These are phyloP conservation scores for Tuber calosporum DNA, from an alignment of 495 filamentous ascomycete species.

Conservation along the genomic window DNA sequence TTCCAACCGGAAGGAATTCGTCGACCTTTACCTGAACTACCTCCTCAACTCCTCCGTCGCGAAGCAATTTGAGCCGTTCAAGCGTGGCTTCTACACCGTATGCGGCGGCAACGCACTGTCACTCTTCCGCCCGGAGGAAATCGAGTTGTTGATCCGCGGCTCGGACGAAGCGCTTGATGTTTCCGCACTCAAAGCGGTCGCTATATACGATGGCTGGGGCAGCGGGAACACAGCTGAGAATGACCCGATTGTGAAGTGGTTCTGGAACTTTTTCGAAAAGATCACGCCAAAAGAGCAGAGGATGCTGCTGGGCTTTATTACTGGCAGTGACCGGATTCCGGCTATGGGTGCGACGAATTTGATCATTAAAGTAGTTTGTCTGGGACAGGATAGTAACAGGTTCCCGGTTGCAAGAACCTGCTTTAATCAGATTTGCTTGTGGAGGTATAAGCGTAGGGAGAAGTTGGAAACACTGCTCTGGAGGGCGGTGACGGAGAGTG, in stretches of 20 bases:
- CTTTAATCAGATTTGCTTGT: constrained; percentile 77
- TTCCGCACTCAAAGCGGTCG: constrained; percentile 64
- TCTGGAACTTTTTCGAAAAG: constrained; percentile 73
- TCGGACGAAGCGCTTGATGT: constrained; percentile 83
- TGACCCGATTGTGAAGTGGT: constrained; percentile 70
- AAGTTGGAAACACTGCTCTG: constrained; percentile 68
- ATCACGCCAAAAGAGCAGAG: constrained; percentile 63
- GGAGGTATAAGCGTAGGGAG: constrained; percentile 58
- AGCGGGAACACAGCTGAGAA: constrained; percentile 46
- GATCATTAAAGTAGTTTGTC: constrained; percentile 63
- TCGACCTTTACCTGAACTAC: constrained; percentile 77
- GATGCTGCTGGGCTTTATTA: constrained; percentile 77
- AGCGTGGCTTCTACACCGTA: constrained; percentile 88
- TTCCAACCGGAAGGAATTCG: constrained; percentile 75
- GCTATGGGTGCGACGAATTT: constrained; percentile 83
- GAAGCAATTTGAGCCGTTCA: constrained; percentile 90
- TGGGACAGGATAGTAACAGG: constrained; percentile 65
- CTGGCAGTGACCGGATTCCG: constrained; percentile 87
- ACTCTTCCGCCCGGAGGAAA: constrained; percentile 89
- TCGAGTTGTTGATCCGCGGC: constrained; percentile 80
- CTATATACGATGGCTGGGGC: constrained; percentile 75
- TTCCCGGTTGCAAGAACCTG: constrained; percentile 87
- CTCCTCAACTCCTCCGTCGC: constrained; percentile 70
- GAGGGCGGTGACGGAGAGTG: constrained; percentile 80
- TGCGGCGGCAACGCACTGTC: constrained; percentile 84